Evolutionary conservation across 2,329 filamentous ascomycete genomes (phyloP).

Genomic region (Diaporthe caulivora): DNA sequence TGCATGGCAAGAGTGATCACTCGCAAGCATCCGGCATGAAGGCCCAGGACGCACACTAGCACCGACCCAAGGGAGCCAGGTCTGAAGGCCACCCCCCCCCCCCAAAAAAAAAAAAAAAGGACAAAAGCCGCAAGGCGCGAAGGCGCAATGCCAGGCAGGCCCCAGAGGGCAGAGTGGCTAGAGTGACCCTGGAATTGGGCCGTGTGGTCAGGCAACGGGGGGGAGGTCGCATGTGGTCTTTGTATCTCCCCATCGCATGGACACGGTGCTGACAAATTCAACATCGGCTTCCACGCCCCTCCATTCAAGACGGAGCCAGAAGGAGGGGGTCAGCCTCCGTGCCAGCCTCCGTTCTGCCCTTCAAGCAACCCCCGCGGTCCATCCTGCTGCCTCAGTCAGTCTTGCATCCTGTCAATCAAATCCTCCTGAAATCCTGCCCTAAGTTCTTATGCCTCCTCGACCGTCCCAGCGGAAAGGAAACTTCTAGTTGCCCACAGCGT

Average conservation of each 20-base stretch:
- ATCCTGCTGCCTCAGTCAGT: neutral
- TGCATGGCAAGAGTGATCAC: slow-evolving; percentile 15
- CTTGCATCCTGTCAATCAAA: slow-evolving; percentile 1
- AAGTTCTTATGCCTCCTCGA: slow-evolving; percentile 9
- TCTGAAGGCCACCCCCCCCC: too few relatives aligned
- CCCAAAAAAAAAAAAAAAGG: too few relatives aligned
- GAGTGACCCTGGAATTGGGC: slow-evolving; percentile 16
- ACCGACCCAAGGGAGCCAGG: neutral
- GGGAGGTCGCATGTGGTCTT: slow-evolving; percentile 10
- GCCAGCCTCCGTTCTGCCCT: neutral
- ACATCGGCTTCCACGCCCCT: slow-evolving; percentile 43
- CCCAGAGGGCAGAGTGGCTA: neutral
- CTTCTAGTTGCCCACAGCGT: slow-evolving; percentile 13
- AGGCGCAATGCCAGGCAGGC: neutral
- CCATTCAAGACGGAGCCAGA: slow-evolving; percentile 20
- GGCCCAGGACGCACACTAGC: neutral
- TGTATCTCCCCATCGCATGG: slow-evolving; percentile 21
- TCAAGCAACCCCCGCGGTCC: slow-evolving; percentile 11
- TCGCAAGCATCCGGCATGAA: slow-evolving; percentile 6
- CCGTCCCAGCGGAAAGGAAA: slow-evolving; percentile 16
- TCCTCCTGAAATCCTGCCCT: slow-evolving; percentile 38
- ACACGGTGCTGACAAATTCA: slow-evolving; percentile 46
- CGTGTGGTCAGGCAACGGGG: slow-evolving; percentile 23
- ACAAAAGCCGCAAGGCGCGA: too few relatives aligned
- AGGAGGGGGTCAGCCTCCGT: slow-evolving; percentile 17